A percentile compares a stretch with the other conserved stretches of the same genome.
phyloP scores from a whole-genome alignment of 116 monocot genomes.

The Dioscorea cayenensis region DNA sequence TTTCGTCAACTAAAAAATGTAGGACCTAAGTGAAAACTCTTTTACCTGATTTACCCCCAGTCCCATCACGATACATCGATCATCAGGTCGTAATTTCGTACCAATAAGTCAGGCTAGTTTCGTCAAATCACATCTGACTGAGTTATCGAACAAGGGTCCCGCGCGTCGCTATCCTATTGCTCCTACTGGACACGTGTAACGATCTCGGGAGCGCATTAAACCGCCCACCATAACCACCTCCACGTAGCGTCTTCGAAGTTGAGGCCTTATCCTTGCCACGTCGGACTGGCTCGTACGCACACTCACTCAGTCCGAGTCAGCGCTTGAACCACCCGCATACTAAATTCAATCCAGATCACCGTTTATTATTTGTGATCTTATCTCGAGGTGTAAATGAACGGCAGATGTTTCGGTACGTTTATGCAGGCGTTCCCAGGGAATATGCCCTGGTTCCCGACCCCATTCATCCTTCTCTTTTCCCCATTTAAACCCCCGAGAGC shows the following conservation, averaged over 20 bases:
- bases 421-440: neutral
- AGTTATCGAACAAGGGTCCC: neutral
- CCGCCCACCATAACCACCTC: neutral
- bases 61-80: neutral
- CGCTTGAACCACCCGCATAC: neutral
- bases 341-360: neutral
- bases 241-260: slow-evolving; percentile 3
- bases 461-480: neutral
- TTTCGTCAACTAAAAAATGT: too few relatives aligned
- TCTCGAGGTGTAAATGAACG: neutral
- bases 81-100: neutral
- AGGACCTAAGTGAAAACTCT: too few relatives aligned
- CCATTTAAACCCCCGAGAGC: neutral
- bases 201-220: neutral
- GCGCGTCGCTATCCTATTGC: neutral
- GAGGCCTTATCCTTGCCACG: slow-evolving; percentile 10
- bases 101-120: neutral
- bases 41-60: neutral
- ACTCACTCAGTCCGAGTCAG: neutral
- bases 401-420: neutral
- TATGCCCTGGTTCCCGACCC: neutral
- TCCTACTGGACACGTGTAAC: neutral
- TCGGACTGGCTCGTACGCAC: neutral
- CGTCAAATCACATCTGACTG: neutral
- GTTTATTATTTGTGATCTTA: neutral